Conservation (phyloP, 2,329 filamentous ascomycete genomes). For the Samsoniella hepiali region DNA sequence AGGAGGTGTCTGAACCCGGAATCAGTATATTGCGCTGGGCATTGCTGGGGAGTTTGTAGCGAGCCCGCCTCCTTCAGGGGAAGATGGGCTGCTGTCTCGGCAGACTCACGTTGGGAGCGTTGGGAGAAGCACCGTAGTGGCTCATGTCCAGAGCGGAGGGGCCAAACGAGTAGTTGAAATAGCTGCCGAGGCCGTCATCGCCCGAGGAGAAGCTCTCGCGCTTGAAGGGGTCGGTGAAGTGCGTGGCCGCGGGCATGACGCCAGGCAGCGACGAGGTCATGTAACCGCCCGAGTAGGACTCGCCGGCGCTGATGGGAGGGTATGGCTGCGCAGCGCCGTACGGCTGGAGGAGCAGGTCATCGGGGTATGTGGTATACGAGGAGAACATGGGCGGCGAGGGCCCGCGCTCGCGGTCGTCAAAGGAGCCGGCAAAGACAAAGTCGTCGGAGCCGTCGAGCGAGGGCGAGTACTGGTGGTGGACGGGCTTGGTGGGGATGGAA, state of each 20-base stretch:
- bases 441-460: conserved; percentile 62
- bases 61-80: conserved; percentile 32
- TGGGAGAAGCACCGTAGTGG: conserved; percentile 60
- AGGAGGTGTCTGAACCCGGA: conserved; percentile 65
- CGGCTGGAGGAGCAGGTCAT: conserved; percentile 59
- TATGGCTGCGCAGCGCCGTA: conserved; percentile 55
- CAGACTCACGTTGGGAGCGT: conserved; percentile 71
- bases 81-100: conserved; percentile 8
- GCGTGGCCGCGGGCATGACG: conserved; percentile 62
- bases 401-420: conserved; percentile 66
- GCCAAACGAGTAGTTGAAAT: conserved; percentile 68
- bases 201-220: conserved; percentile 54
- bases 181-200: conserved; percentile 60
- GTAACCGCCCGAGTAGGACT: conserved; percentile 53
- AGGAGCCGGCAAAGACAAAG: conserved; percentile 57
- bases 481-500: conserved; percentile 35
- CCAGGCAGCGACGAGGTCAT: conserved; percentile 51
- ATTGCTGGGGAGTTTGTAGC: conserved; percentile 36
- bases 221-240: conserved; percentile 65
- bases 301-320: conserved; percentile 48
- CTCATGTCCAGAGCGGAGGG: conserved; percentile 63
- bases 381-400: conserved; percentile 67
- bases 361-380: conserved; percentile 63
- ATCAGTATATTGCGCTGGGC: conserved; percentile 48
- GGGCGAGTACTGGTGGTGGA: conserved; percentile 58